A percentile compares a stretch with the other conserved stretches of the same genome.
These are phyloP conservation scores for Cronartium ribicola DNA, from an alignment of 1,284 basidiomycete genomes.

Conservation along the genomic window DNA sequence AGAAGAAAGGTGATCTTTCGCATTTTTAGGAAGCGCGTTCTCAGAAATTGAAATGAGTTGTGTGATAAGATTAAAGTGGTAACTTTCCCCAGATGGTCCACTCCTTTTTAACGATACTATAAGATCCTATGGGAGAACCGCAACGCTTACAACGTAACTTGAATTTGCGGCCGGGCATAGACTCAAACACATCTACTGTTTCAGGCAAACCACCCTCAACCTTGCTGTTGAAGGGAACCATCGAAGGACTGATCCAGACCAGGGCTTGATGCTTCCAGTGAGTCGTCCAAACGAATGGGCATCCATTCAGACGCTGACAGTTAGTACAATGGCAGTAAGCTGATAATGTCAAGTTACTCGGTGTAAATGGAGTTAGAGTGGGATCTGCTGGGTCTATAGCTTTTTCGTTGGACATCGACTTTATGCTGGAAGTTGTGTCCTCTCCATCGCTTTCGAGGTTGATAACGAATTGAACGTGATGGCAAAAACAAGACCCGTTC, in stretches of 20 bases:
- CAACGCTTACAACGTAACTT: conserved; percentile 48
- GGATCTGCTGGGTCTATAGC: neutral
- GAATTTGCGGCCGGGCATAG: conserved; percentile 46
- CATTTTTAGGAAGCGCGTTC: too few relatives aligned
- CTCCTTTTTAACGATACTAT: conserved; percentile 46
- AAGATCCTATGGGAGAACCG: conserved; percentile 48
- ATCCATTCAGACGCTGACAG: conserved; percentile 48
- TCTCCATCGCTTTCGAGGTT: too few relatives aligned
- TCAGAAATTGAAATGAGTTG: too few relatives aligned
- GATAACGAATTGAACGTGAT: neutral
- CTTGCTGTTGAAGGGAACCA: conserved; percentile 11
- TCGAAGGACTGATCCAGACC: conserved; percentile 43
- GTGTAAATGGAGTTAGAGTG: neutral
- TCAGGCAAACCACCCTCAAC: neutral
- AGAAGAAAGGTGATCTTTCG: too few relatives aligned
- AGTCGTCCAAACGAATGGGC: conserved; percentile 48
- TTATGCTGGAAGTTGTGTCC: neutral
- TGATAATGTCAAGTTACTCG: conserved; percentile 44
- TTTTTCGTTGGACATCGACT: neutral
- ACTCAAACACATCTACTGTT: conserved; percentile 43
- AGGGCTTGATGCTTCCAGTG: conserved; percentile 47
- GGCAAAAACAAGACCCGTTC: conserved; percentile 1
- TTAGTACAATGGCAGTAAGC: conserved; percentile 48
- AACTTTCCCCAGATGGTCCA: conserved; percentile 25
- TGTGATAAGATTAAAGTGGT: too few relatives aligned